A percentile compares a stretch with the other conserved stretches of the same genome.
Evolutionary conservation across 2,329 filamentous ascomycete species (phyloP).

Genomic region (Trichophyton benhamiae): DNA sequence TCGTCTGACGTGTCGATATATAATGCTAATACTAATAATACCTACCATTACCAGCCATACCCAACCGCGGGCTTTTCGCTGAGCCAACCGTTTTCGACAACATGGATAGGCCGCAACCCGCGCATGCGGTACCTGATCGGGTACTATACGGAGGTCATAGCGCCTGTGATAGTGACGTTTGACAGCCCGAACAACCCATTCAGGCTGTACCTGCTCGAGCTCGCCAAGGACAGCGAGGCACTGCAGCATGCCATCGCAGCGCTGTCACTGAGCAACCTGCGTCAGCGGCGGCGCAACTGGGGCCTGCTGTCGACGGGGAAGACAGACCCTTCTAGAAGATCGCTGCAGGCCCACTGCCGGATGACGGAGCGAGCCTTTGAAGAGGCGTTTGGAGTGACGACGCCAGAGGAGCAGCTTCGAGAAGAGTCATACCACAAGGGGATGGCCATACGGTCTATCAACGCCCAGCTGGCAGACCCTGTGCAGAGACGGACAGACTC

Average conservation of each 20-base stretch:
- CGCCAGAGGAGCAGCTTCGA: conserved; percentile 49
- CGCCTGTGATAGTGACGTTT: conserved; percentile 80
- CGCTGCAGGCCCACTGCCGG: conserved; percentile 35
- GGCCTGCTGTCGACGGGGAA: conserved; percentile 43
- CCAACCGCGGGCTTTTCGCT: background rate
- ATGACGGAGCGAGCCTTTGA: conserved; percentile 29
- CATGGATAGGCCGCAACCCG: conserved; percentile 50
- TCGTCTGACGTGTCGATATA: background rate
- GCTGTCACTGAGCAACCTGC: conserved; percentile 74
- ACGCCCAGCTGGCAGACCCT: conserved; percentile 69
- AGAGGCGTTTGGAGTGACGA: conserved; percentile 30
- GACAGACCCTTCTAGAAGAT: conserved; percentile 39
- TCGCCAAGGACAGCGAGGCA: conserved; percentile 66
- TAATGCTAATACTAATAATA: background rate
- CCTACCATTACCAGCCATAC: background rate
- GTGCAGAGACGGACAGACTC: conserved; percentile 68
- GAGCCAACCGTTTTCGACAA: background rate
- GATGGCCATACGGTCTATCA: conserved; percentile 70
- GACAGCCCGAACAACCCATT: conserved; percentile 80
- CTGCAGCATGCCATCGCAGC: conserved; percentile 90
- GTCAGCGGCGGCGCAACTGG: conserved; percentile 56
- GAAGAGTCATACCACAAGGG: conserved; percentile 77
- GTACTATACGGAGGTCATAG: conserved; percentile 88
- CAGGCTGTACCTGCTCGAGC: conserved; percentile 63
- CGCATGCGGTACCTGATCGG: conserved; percentile 82